Evolutionary conservation across 495 filamentous ascomycete genomes (phyloP), one percentile per base, ranked within the genome.

Genomic region (Aspergillus diversus): DNA sequence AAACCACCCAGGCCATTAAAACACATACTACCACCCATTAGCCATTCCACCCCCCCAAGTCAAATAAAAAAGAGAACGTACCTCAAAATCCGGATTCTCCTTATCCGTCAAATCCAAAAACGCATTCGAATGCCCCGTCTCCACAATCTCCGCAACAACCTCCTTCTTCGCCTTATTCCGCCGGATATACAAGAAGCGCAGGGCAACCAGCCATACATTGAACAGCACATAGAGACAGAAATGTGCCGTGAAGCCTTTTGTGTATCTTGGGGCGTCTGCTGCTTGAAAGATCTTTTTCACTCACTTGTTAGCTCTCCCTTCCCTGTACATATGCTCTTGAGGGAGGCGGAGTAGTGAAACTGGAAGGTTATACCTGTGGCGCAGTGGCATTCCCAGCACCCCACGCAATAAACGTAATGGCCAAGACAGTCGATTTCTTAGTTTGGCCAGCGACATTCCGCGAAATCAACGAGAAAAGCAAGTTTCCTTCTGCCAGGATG

Each of bases 381-480:
- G 67, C 73, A 13, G 68, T 70, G 0, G 68, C 47, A 50, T 74
- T 76, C 2, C 73, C 73, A 13, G 67, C 72, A 51, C 67, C 62
- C 65, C 66, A 76, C 7, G 55, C 66, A 46, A 74, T 60, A 42
- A 76, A 74, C 17, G 65, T 49, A 16, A 70, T 55, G 15, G 70
- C 72, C 48, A 75, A 72, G 1, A 74, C 71, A 5, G 73, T 65
- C 7, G 72, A 68, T 57, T 88, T 88, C 72, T 89, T 89, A 2
- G 86, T 86, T 69, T 86, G 87, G 7, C 86, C 86, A 1, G 83
- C 83, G 3, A 87, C 75, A 52, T 89, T 88, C 31, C 78, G 80
- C 0, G 75, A 77, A 42, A 86, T 81, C 8, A 86, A 70, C 4
- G 79, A 80, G 21, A 86, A 66, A 12, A 69, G 64, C 56, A 71